A percentile compares a stretch with the other conserved stretches of the same genome.
Conservation (phyloP, 1,139 yeast species). For the Protomyces macrosporus region DNA sequence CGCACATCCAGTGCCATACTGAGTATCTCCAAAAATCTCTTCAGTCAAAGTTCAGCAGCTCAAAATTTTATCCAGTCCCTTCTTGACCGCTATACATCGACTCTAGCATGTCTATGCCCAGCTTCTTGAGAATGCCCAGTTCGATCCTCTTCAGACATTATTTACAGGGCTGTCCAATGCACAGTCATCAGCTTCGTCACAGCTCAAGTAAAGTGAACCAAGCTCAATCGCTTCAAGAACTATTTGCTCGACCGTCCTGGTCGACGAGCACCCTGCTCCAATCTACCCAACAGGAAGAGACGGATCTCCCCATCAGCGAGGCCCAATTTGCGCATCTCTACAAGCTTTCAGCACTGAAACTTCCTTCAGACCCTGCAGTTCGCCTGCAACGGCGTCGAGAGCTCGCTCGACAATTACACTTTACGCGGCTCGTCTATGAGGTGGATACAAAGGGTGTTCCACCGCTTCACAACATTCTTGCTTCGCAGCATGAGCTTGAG, state of each 20-base stretch:
- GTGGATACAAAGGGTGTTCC: conserved; percentile 38
- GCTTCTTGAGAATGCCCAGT: too few relatives aligned
- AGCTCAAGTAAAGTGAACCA: too few relatives aligned
- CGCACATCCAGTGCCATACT: too few relatives aligned
- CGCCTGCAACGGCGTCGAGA: conserved; percentile 34
- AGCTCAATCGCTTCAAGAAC: background rate
- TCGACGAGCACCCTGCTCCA: conserved; percentile 14
- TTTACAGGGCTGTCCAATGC: too few relatives aligned
- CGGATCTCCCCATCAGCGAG: background rate
- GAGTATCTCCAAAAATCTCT: too few relatives aligned
- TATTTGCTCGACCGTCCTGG: conserved; percentile 14
- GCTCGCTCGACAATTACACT: conserved; percentile 39
- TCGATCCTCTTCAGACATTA: too few relatives aligned
- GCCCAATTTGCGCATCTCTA: conserved; percentile 12
- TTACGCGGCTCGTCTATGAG: conserved; percentile 39
- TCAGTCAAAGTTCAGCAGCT: too few relatives aligned
- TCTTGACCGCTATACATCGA: too few relatives aligned
- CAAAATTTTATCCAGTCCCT: too few relatives aligned
- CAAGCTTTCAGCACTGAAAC: conserved; percentile 18
- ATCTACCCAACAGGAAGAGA: background rate
- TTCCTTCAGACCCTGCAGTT: conserved; percentile 1
- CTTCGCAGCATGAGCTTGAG: background rate
- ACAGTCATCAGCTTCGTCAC: too few relatives aligned
- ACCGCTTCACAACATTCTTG: conserved; percentile 34
- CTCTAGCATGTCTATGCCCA: too few relatives aligned